Conservation (phyloP, 2,329 filamentous ascomycete species). For the Coleophoma crateriformis region DNA sequence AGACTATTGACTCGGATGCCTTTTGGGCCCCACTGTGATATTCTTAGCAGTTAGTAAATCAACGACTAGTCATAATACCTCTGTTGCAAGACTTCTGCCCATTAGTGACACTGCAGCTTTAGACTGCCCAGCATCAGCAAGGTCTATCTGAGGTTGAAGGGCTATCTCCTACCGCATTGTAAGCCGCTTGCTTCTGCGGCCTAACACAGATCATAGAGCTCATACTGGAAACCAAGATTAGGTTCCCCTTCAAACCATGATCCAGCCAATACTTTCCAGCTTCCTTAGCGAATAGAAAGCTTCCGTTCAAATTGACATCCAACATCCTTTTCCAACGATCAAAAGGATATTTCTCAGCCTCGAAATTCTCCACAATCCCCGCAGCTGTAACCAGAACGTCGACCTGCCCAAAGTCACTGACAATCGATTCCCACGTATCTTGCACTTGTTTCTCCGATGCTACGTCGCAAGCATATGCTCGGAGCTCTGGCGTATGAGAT, state of each 20-base stretch:
- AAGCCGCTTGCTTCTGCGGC: slow-evolving; percentile 31
- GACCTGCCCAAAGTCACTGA: slow-evolving; percentile 29
- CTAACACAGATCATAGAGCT: slow-evolving; percentile 24
- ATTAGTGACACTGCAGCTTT: slow-evolving; percentile 59
- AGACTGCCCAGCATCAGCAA: slow-evolving; percentile 23
- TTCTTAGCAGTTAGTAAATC: background rate
- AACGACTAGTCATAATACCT: slow-evolving; percentile 9
- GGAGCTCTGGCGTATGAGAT: slow-evolving; percentile 23
- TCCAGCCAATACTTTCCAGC: slow-evolving; percentile 30
- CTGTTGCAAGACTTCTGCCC: slow-evolving; percentile 51
- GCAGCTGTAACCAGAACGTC: slow-evolving; percentile 34
- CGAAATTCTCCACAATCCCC: slow-evolving; percentile 30
- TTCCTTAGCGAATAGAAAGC: slow-evolving; percentile 29
- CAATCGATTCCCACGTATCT: slow-evolving; percentile 28
- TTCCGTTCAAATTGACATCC: slow-evolving; percentile 30
- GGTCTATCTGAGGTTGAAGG: background rate
- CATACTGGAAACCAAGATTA: slow-evolving; percentile 25
- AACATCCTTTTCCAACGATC: slow-evolving; percentile 29
- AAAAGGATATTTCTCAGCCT: slow-evolving; percentile 26
- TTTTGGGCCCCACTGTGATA: slow-evolving; percentile 49
- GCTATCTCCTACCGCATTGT: slow-evolving; percentile 25
- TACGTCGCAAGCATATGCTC: slow-evolving; percentile 32
- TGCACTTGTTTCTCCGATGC: slow-evolving; percentile 30
- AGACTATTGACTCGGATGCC: slow-evolving; percentile 63
- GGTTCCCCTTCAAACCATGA: slow-evolving; percentile 20